These are phyloP conservation scores for Lonicera japonica DNA, from an alignment of 129 eudicot species.

Conservation along the genomic window DNA sequence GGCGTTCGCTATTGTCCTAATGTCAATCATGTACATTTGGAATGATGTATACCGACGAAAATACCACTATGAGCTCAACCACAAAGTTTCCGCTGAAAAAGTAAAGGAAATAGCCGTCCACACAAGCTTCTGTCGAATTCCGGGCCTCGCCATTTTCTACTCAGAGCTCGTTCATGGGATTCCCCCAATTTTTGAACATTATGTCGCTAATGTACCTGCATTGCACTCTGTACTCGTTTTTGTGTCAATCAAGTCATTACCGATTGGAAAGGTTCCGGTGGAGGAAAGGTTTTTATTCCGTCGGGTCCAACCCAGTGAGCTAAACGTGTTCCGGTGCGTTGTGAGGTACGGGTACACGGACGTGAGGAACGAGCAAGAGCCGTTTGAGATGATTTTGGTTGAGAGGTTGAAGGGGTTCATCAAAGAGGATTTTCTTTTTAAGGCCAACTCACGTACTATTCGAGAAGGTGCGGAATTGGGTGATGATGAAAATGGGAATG, in stretches of 20 bases:
- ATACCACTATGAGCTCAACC: conserved; percentile 54
- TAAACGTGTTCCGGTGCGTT: conserved; percentile 62
- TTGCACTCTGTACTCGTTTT: conserved; percentile 68
- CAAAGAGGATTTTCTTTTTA: conserved; percentile 7
- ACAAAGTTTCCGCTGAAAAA: conserved; percentile 43
- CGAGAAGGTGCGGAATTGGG: neutral
- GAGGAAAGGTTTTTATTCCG: conserved; percentile 74
- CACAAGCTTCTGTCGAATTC: conserved; percentile 21
- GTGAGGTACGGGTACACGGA: conserved; percentile 85
- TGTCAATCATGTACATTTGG: conserved; percentile 60
- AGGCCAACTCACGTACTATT: too few species aligned
- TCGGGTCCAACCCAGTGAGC: conserved; percentile 48
- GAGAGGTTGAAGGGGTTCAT: conserved; percentile 49
- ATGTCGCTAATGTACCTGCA: conserved; percentile 51
- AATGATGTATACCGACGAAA: conserved; percentile 56
- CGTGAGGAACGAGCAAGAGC: conserved; percentile 45
- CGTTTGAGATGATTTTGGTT: conserved; percentile 46
- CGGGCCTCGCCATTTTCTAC: conserved; percentile 64
- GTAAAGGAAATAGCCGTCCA: conserved; percentile 26
- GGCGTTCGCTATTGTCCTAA: conserved; percentile 37
- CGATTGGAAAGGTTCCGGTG: conserved; percentile 52
- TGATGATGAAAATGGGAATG: neutral
- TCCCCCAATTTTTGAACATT: conserved; percentile 75
- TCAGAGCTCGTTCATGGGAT: conserved; percentile 84
- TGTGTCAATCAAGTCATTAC: conserved; percentile 63